A percentile compares a stretch with the other conserved stretches of the same genome.
These are phyloP conservation scores for Cucurbita argyrosperma DNA, from an alignment of 306 rosid species.

Conservation along the genomic window DNA sequence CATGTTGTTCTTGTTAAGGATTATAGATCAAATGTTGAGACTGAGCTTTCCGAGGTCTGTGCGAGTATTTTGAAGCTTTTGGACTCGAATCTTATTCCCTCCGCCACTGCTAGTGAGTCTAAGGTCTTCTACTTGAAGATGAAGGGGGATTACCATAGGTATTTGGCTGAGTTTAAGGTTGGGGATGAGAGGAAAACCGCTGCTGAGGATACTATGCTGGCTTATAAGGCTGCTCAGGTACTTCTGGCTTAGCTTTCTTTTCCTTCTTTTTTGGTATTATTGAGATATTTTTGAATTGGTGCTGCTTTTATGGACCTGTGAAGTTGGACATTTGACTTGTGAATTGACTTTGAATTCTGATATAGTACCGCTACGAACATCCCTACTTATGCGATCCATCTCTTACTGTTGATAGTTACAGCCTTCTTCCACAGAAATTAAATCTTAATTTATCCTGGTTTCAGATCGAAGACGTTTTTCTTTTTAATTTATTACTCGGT, in stretches of 20 bases:
- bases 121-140: conserved; percentile 29
- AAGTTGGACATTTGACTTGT: not conserved
- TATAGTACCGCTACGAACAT: not conserved
- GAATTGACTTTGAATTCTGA: conserved; percentile 2
- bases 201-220: conserved; percentile 24
- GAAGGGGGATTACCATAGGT: conserved; percentile 26
- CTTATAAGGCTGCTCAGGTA: conserved; percentile 27
- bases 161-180: conserved; percentile 24
- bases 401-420: not conserved
- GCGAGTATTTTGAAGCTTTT: conserved; percentile 19
- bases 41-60: conserved; percentile 21
- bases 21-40: conserved; percentile 19
- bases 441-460: not conserved
- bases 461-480: not conserved
- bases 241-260: not conserved
- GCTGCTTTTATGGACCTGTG: not conserved
- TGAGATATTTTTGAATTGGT: not conserved
- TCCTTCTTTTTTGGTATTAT: not conserved
- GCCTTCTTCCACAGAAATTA: not conserved
- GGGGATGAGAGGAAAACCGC: conserved; percentile 21
- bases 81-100: conserved; percentile 16
- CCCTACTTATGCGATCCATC: not conserved
- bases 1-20: conserved; percentile 17
- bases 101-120: conserved; percentile 19
- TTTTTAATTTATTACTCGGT: not conserved